Base-by-base conservation (phyloP, 345 rosid species). In the Populus simonii region DNA sequence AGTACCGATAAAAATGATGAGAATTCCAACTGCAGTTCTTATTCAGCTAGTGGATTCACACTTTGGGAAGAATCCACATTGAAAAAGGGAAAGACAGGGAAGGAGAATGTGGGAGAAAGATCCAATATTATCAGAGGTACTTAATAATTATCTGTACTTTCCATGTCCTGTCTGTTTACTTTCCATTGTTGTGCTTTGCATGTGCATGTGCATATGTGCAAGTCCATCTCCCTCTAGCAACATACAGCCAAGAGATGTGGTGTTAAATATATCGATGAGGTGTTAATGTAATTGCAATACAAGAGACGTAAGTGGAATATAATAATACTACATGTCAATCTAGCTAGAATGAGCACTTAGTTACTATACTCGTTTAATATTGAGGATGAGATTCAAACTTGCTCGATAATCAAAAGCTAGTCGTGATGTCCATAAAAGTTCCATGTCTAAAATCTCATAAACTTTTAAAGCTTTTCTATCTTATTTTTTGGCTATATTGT, bases 41-140 rank as follows among this genome's bases (percentile, higher is more conserved):
- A 92, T 63, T 81, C 87, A 1, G 94, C 86, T n/a, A 90, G 94
- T 77, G 95, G 97, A 16, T 91, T 96, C 84, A 83, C 89, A 66
- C 73, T 94, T 45, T 91, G 98, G 98, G 97, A 92, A 78, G 97
- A 92, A 74, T 88, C 97, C 83, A 83, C 82, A 1, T 84, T 76
- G 65, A 91, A 88, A 69, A 92, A 88, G 97, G 98, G 97, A 92
- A 88, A 92, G 97, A 85, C 92, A 84, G 90, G 93, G 94, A 91
- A 91, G 89, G 98, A 94, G 93, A 92, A 91, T 85, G 78, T 68
- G 17, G 87, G 80, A 31, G 90, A 87, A 71, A 85, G 84, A 83
- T 79, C 88, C 72, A 65, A 71, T 75, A 20, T 38, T 57, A 72
- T 38, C 13, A 84, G 83, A 84, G 96, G 94, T 90, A 85, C 68